Base-by-base conservation (phyloP, 805 yeast species). In the Pichia kluyveri region DNA sequence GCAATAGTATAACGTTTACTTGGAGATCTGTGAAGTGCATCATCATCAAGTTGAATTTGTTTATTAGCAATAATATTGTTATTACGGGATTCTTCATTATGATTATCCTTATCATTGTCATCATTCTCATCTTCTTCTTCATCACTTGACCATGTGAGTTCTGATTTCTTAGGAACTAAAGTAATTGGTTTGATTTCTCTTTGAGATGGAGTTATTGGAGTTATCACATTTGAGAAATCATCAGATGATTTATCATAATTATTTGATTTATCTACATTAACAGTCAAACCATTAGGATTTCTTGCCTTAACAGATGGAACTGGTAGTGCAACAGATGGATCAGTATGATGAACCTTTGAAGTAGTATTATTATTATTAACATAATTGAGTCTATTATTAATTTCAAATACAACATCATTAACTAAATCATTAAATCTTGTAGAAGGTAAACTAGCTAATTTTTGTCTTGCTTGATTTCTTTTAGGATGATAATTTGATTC, bases 381-480 rank as follows among this genome's bases (percentile, higher is more conserved):
- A 34, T 34, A 8, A 34, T 34, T 15, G 8, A 26, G 27, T 42
- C 64, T 57, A 40, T 96, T 77, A 59, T 84, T 88, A 44, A 89
- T 86, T 65, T 93, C 99, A 62, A 70, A 86, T 40, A 85, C 71
- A 40, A 93, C 89, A 62, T 93, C 99, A 49, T 85, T 82, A 18
- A 88, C 95, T 62, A 93, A 76, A 62, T 91, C 99, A 56, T 83
- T 82, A 68, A 93, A 93, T 51, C 98, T 69, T 4, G 82, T 64
- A 44, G 82, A 80, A 2, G 96, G 93, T 50, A 93, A 75, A 43
- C 86, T 80, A 6, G 96, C 83, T 56, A 93, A 74, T 67, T 90
- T 91, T 64, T 86, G 86, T 57, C 99, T 76, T 2, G 99, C 98
- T 65, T 89, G 95, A 61, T 93, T 95, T 60, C 99, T 77, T 61